Base-by-base conservation (phyloP, 495 filamentous ascomycete genomes). In the Endocarpon pusillum region DNA sequence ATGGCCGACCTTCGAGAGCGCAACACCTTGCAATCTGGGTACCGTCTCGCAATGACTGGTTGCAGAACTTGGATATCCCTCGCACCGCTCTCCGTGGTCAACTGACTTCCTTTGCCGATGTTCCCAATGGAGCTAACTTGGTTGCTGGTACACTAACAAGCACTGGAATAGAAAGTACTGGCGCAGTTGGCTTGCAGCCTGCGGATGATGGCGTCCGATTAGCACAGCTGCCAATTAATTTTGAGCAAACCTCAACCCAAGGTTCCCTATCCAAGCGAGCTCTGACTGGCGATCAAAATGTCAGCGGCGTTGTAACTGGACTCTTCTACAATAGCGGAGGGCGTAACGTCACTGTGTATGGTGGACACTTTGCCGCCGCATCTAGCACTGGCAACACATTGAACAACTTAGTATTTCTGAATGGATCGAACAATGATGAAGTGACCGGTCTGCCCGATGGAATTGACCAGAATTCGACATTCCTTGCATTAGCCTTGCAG, bases 21-120 rank as follows among this genome's bases (percentile, higher is more conserved):
- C 48, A 67, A 32, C 82, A 85, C 1, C 86, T 96, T 47, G 89
- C 80, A 19, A 60, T 94, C 17, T 99, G 89, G 89, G 78, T 96
- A n/a, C 83, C 84, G 15, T 89, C 85, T 3, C 67, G 64, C 32
- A 68, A 71, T 25, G 83, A 91, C 47, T 99, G 89, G 89, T 57
- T 96, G 16, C 72, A 82, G 51, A 87, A 84, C 42, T 58, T 96
- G 25, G 58, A 81, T 29, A 50, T 71, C 25, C 55, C 66, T n/a
- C 62, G 71, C 31, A 68, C 78, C 37, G 56, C 67, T 11, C 68
- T 89, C 41, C 54, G 60, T 35, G 89, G 89, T 12, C 49, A 75
- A 25, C 61, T 99, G 22, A 76, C 73, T 3, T 66, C 81, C 8
- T 66, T 68, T 19, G 62, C 76, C 21, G 58, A 73, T 24, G 53